A percentile compares a stretch with the other conserved stretches of the same genome.
Evolutionary conservation across 495 filamentous ascomycete genomes (phyloP).

Genomic region (Tricharina praecox): DNA sequence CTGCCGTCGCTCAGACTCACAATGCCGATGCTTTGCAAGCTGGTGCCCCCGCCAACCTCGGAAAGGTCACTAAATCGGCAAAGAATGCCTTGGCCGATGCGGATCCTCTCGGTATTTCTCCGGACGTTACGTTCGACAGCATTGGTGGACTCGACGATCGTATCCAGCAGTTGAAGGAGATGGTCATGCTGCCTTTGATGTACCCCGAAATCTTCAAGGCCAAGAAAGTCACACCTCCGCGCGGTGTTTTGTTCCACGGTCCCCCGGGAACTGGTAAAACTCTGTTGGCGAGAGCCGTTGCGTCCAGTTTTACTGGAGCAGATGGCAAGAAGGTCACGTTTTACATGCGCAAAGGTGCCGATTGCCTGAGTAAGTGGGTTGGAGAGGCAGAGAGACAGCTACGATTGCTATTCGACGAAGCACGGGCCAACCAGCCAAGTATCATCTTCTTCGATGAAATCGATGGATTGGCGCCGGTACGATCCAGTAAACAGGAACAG

Average conservation of each 20-base stretch:
- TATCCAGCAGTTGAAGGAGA: conserved; percentile 92
- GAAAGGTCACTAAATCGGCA: conserved; percentile 51
- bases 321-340: conserved; percentile 89
- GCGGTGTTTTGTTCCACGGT: conserved; percentile 90
- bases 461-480: conserved; percentile 83
- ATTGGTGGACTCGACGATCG: conserved; percentile 83
- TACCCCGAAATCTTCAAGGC: conserved; percentile 89
- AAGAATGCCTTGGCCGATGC: conserved; percentile 68
- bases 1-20: conserved; percentile 42
- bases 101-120: conserved; percentile 81
- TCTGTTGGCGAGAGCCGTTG: conserved; percentile 74
- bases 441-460: conserved; percentile 99
- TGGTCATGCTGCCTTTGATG: conserved; percentile 82
- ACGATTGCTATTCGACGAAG: conserved; percentile 85
- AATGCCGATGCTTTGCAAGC: conserved; percentile 44
- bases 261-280: conserved; percentile 97
- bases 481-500: conserved; percentile 94
- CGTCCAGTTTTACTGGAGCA: conserved; percentile 37
- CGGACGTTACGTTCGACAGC: conserved; percentile 76
- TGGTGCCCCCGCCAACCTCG: conserved; percentile 64
- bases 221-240: conserved; percentile 81
- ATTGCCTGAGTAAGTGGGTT: conserved; percentile 96
- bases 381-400: conserved; percentile 93
- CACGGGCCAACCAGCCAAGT: conserved; percentile 81
- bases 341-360: conserved; percentile 97